Evolutionary conservation across 202 grass and related monocot genomes (phyloP).

Genomic region (Panicum hallii): DNA sequence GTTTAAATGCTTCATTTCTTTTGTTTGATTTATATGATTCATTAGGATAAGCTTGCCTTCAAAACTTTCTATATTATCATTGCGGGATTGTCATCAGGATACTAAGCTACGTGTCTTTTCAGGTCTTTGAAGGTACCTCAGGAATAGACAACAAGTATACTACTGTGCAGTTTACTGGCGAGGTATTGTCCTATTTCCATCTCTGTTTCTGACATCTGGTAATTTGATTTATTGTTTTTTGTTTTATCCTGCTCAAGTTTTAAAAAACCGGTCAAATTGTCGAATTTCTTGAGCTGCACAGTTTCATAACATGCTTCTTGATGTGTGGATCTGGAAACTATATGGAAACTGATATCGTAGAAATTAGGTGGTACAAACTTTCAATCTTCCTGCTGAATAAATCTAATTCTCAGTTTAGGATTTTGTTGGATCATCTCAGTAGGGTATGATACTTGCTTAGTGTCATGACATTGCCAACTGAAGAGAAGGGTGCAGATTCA

Average conservation of each 20-base stretch:
- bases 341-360: slow-evolving; percentile 15
- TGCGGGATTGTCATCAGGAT: slow-evolving; percentile 15
- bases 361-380: neutral
- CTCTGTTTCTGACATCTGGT: neutral
- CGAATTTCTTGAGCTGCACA: slow-evolving; percentile 1
- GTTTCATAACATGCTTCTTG: slow-evolving; percentile 9
- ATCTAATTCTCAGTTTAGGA: neutral
- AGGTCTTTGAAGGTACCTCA: slow-evolving; percentile 94
- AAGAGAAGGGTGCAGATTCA: neutral
- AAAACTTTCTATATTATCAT: no score
- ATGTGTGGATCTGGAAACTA: slow-evolving; percentile 1
- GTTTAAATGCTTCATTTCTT: slow-evolving; percentile 1
- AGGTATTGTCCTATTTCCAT: slow-evolving; percentile 54
- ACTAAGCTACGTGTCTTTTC: slow-evolving; percentile 31
- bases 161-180: slow-evolving; percentile 85
- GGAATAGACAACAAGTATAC: slow-evolving; percentile 92
- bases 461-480: neutral
- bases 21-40: slow-evolving; percentile 15
- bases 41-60: neutral
- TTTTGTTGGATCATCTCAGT: slow-evolving; percentile 8
- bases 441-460: neutral
- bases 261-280: neutral
- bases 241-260: neutral
- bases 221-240: slow-evolving; percentile 12
- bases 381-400: neutral